Evolutionary conservation across 768 basidiomycete genomes (phyloP).

Genomic region (Podaxis mareebaensis): DNA sequence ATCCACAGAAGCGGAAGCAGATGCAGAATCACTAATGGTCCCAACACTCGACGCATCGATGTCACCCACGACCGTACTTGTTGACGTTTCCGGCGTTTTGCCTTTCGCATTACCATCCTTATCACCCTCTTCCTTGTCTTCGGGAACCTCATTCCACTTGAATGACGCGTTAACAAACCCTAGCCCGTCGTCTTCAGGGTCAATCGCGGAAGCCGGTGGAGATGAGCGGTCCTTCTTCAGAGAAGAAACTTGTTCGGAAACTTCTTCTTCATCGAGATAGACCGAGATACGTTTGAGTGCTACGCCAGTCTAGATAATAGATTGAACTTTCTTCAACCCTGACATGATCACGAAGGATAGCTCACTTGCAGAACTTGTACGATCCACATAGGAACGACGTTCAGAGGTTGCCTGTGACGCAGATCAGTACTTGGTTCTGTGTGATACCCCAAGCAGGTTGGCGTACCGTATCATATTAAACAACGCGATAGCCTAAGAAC

Average conservation of each 20-base stretch:
- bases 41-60: background rate
- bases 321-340: background rate
- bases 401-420: constrained; percentile 58
- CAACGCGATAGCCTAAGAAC: constrained; percentile 64
- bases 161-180: constrained; percentile 62
- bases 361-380: constrained; percentile 71
- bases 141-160: constrained; percentile 58
- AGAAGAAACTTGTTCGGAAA: constrained; percentile 63
- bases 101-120: constrained; percentile 2
- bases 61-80: background rate
- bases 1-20: constrained; percentile 18
- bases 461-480: constrained; percentile 82
- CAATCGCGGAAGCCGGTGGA: constrained; percentile 25
- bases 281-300: constrained; percentile 67
- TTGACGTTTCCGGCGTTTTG: constrained; percentile 15
- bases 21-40: constrained; percentile 4
- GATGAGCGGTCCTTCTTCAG: constrained; percentile 43
- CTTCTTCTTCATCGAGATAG: constrained; percentile 72
- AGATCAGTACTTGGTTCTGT: background rate
- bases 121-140: constrained; percentile 26
- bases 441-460: background rate
- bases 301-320: constrained; percentile 48
- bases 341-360: background rate
- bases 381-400: constrained; percentile 78
- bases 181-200: constrained; percentile 40